A percentile compares a stretch with the other conserved stretches of the same genome.
phyloP scores from a whole-genome alignment of 2,329 filamentous ascomycete species.

The Pseudopithomyces maydicus region DNA sequence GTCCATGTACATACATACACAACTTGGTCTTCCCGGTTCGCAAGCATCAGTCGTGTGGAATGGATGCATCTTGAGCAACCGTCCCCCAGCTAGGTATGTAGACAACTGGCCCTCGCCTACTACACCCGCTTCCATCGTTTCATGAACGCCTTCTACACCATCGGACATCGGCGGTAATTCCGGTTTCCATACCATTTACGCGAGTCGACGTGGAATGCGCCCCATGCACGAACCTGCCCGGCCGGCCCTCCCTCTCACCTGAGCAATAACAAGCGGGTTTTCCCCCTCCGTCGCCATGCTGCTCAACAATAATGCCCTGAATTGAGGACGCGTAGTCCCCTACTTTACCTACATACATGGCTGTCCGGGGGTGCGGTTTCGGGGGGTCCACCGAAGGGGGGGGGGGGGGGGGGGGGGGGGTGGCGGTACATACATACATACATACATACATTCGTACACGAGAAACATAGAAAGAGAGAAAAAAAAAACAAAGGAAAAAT shows the following conservation, averaged over 20 bases:
- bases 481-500: no score
- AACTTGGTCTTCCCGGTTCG: no score
- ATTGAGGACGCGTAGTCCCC: conserved; percentile 30
- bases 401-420: no score
- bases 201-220: background rate
- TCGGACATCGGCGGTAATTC: conserved; percentile 1
- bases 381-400: no score
- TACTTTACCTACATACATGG: conserved; percentile 5
- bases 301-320: conserved; percentile 11
- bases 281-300: background rate
- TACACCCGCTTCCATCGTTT: background rate
- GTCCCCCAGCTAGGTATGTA: no score
- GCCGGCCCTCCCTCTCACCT: background rate
- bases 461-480: no score
- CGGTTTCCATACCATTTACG: background rate
- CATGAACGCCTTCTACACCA: background rate
- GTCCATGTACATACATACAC: no score
- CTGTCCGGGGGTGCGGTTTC: background rate
- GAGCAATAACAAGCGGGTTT: background rate
- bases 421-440: no score
- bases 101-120: conserved; percentile 5
- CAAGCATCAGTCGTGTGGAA: no score
- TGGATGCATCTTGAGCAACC: no score
- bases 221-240: background rate
- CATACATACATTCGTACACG: no score